Evolutionary conservation across 129 eudicot species (phyloP).

Genomic region (carrot (Daucus carota)): DNA sequence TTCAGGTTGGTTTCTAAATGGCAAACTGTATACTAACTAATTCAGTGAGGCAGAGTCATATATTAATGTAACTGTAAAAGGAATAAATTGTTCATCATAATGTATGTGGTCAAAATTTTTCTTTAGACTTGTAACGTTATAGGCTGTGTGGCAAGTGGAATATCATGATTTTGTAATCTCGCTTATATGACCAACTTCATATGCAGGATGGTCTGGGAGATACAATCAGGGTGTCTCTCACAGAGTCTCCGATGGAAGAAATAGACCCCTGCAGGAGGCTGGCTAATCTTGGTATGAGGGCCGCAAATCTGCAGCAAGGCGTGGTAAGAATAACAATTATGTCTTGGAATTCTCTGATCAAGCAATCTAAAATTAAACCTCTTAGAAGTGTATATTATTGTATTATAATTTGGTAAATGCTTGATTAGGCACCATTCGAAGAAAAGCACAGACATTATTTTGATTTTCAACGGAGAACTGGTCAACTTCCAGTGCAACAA

Average conservation of each 20-base stretch:
- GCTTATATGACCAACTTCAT: slow-evolving; percentile 4
- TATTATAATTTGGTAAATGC: slow-evolving; percentile 4
- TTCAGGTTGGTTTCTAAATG: slow-evolving; percentile 47
- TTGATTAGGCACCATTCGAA: slow-evolving; percentile 74
- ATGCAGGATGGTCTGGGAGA: slow-evolving; percentile 95
- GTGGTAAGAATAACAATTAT: slow-evolving; percentile 53
- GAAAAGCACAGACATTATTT: slow-evolving; percentile 90
- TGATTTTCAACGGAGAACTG: slow-evolving; percentile 91
- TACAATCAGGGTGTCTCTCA: slow-evolving; percentile 91
- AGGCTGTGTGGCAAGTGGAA: not conserved
- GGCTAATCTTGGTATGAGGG: slow-evolving; percentile 87
- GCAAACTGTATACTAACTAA: not conserved
- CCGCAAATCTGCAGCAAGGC: slow-evolving; percentile 85
- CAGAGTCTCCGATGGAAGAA: slow-evolving; percentile 95
- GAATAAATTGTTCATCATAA: not conserved
- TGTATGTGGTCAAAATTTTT: not conserved
- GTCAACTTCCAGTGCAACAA: slow-evolving; percentile 87
- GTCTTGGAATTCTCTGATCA: not conserved
- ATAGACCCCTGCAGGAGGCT: slow-evolving; percentile 91
- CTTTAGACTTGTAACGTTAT: not conserved
- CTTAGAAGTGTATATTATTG: not conserved
- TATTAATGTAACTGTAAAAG: not conserved
- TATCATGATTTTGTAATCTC: not conserved
- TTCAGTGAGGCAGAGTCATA: not conserved
- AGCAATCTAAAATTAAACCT: not conserved